Conservation (phyloP, 2,329 filamentous ascomycete genomes). For the Diplodia intermedia region DNA sequence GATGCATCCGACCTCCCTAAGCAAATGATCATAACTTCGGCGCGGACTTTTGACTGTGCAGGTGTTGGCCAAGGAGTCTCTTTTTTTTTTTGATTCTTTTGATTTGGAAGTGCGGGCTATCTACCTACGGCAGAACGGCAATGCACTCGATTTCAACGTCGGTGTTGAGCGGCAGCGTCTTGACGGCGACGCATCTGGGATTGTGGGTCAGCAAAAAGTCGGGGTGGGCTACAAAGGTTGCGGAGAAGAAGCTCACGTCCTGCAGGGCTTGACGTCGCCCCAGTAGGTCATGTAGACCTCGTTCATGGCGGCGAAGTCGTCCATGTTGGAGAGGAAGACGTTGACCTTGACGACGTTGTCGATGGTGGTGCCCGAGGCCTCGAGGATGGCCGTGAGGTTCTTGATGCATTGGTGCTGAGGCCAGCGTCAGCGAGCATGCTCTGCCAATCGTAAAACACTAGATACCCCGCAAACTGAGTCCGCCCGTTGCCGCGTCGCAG, state of each 20-base stretch:
- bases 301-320: slow-evolving; percentile 43
- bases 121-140: slow-evolving; percentile 34
- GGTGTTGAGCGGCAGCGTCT: slow-evolving; percentile 37
- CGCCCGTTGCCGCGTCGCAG: neutral
- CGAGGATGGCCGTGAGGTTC: slow-evolving; percentile 35
- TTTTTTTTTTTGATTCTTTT: neutral
- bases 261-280: slow-evolving; percentile 32
- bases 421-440: neutral
- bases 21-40: neutral
- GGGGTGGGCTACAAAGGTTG: neutral
- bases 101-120: slow-evolving; percentile 1
- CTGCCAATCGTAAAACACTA: neutral
- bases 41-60: neutral
- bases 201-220: neutral
- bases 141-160: slow-evolving; percentile 43
- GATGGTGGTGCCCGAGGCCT: slow-evolving; percentile 40
- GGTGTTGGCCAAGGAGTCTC: neutral
- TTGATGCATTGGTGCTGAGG: slow-evolving; percentile 30
- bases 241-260: slow-evolving; percentile 12
- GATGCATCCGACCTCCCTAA: neutral
- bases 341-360: slow-evolving; percentile 45
- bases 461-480: neutral
- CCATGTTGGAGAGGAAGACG: slow-evolving; percentile 42
- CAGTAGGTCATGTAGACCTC: slow-evolving; percentile 41
- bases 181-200: slow-evolving; percentile 36